These are phyloP conservation scores for Boechera divaricarpa DNA, from an alignment of 345 rosid species.

Conservation along the genomic window DNA sequence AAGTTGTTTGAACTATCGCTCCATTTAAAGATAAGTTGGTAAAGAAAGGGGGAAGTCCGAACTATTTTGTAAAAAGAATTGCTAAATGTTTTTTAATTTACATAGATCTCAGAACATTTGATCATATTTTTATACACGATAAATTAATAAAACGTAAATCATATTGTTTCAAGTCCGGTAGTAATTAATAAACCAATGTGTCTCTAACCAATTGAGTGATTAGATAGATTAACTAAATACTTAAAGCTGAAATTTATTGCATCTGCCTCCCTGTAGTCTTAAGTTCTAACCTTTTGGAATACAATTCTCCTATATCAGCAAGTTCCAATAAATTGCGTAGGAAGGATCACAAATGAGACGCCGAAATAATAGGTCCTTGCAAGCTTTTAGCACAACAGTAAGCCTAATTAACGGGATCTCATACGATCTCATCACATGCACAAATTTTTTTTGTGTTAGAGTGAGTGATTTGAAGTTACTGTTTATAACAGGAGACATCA, in stretches of 20 bases:
- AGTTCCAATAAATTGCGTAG: slow-evolving; percentile 24
- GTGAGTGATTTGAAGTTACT: slow-evolving; percentile 11
- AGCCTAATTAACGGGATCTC: slow-evolving; percentile 26
- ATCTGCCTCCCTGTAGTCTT: neutral
- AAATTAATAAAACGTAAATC: neutral
- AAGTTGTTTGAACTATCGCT: slow-evolving; percentile 4
- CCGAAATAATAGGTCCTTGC: slow-evolving; percentile 36
- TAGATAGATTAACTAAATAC: neutral
- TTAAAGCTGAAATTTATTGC: slow-evolving; percentile 12
- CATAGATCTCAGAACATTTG: neutral
- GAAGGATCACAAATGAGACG: slow-evolving; percentile 21
- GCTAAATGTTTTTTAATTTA: neutral
- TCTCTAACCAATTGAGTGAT: neutral
- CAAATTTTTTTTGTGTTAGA: neutral
- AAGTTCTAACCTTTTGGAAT: slow-evolving; percentile 5
- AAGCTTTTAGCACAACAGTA: slow-evolving; percentile 33
- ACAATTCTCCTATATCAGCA: slow-evolving; percentile 18
- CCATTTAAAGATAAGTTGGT: neutral
- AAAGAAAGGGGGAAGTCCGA: slow-evolving; percentile 4
- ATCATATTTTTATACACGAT: neutral
- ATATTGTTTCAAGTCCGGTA: neutral
- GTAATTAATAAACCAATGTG: neutral
- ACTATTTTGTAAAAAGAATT: neutral
- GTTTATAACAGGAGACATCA: neutral
- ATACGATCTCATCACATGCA: slow-evolving; percentile 15